These are phyloP conservation scores for Malus sieversii DNA, from an alignment of 306 rosid genomes.

Conservation along the genomic window DNA sequence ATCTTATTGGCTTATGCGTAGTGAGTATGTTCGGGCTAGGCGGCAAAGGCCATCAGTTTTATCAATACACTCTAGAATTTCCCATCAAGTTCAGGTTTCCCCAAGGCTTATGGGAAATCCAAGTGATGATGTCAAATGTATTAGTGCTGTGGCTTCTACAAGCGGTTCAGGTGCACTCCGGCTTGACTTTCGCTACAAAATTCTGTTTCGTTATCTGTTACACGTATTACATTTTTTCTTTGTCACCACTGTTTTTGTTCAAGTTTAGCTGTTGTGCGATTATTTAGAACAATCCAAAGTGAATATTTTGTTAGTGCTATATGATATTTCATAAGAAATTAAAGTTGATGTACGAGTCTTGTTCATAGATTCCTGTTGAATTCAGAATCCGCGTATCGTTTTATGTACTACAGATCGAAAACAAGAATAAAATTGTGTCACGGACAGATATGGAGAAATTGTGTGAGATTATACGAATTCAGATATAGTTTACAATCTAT, in stretches of 20 bases:
- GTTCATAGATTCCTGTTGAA: background rate
- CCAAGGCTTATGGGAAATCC: constrained; percentile 18
- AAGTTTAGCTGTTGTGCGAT: constrained; percentile 15
- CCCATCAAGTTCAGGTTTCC: constrained; percentile 7
- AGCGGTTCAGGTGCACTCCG: constrained; percentile 15
- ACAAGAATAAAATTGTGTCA: background rate
- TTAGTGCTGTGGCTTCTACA: constrained; percentile 13
- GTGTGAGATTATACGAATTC: background rate
- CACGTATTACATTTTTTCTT: constrained; percentile 5
- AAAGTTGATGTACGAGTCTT: constrained; percentile 1
- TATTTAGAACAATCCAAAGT: constrained; percentile 19
- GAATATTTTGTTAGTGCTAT: constrained; percentile 21
- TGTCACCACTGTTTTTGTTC: constrained; percentile 7
- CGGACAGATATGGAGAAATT: background rate
- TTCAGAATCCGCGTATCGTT: background rate
- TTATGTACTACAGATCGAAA: background rate
- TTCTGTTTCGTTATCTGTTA: constrained; percentile 13
- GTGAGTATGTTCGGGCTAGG: constrained; percentile 6
- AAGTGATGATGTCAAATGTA: constrained; percentile 9
- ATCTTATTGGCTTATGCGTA: constrained; percentile 36
- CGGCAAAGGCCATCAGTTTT: constrained; percentile 7
- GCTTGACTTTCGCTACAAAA: constrained; percentile 2
- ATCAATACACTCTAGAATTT: constrained; percentile 6
- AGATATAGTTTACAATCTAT: background rate
- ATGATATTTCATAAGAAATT: constrained; percentile 20